A percentile compares a stretch with the other conserved stretches of the same genome.
These are phyloP conservation scores for Fraxinus xanthoxyloides DNA, from an alignment of 305 asterid genomes.

Conservation along the genomic window DNA sequence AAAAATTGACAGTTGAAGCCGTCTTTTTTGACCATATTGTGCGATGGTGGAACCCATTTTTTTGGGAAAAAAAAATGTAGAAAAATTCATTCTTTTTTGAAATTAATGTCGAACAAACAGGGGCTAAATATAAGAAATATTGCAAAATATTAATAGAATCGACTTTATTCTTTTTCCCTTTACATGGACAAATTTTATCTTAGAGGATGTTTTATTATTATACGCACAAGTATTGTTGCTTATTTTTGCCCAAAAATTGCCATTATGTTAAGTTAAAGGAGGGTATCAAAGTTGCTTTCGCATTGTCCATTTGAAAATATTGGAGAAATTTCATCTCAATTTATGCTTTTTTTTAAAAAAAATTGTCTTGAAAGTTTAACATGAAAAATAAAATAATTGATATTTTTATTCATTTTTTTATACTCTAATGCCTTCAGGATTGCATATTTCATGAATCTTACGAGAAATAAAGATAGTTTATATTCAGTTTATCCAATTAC, in stretches of 20 bases:
- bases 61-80: too few species aligned
- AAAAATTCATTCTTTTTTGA: too few species aligned
- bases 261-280: conserved; percentile 31
- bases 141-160: not conserved
- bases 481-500: not conserved
- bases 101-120: too few species aligned
- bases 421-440: not conserved
- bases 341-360: not conserved
- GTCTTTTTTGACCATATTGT: too few species aligned
- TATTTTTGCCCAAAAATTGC: conserved; percentile 1
- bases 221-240: not conserved
- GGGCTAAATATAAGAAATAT: not conserved
- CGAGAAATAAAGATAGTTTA: not conserved
- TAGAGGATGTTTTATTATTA: not conserved
- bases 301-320: not conserved
- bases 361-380: not conserved
- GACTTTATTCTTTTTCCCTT: not conserved
- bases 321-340: not conserved
- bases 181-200: not conserved
- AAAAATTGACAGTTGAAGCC: too few species aligned
- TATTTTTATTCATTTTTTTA: not conserved
- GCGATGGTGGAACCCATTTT: too few species aligned
- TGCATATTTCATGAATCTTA: not conserved
- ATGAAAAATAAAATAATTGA: not conserved
- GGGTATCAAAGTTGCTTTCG: conserved; percentile 19